Evolutionary conservation across 2,329 filamentous ascomycete species (phyloP), one percentile per base, ranked within the genome.

Genomic region (Trichoderma asperellum): DNA sequence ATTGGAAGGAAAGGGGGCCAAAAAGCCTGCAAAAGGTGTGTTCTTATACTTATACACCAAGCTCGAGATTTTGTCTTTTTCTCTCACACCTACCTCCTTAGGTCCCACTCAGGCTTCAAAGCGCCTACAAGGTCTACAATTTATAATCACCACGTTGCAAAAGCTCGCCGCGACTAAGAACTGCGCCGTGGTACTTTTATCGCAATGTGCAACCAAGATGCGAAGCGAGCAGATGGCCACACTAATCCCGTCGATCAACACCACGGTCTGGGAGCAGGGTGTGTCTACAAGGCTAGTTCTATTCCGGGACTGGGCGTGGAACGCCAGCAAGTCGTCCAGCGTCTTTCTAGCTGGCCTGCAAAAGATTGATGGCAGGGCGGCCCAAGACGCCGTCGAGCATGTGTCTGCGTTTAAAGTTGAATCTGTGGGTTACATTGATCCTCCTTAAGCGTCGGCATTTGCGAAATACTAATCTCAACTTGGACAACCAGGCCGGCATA

Each of bases 191-290:
- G 83, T 97, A 2, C 78, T 96, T 24, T 85, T 94, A 60, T 93
- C 90, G 47, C 94, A 96, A 77, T 93, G 91, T 70, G 91, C 90
- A 53, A 96, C 93, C n/a, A 91, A 90, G 73, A 90, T 96, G 81
- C 89, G 91, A 71, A 83, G 84, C 4, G 89, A 86, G 72, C 85
- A 82, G 72, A 87, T 84, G 73, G 91, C 94, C 16, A 87, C 90
- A 12, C 82, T 98, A 60, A 86, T 90, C 65, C 91, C 94, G 18
- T 89, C 92, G 52, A 85, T 97, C 71, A 91, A 91, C 68, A 89
- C 91, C 16, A 85, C 84, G 24, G 88, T 91, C 53, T 97, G 94
- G 94, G 94, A 97, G 71, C 89, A 88, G 72, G 91, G 89, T 37
- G 83, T 97, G 47, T 87, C 88, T 71, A 92, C 89, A 53, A 86